Conservation (phyloP, 169 alveolate genomes). For the Cryptosporidium tyzzeri region DNA sequence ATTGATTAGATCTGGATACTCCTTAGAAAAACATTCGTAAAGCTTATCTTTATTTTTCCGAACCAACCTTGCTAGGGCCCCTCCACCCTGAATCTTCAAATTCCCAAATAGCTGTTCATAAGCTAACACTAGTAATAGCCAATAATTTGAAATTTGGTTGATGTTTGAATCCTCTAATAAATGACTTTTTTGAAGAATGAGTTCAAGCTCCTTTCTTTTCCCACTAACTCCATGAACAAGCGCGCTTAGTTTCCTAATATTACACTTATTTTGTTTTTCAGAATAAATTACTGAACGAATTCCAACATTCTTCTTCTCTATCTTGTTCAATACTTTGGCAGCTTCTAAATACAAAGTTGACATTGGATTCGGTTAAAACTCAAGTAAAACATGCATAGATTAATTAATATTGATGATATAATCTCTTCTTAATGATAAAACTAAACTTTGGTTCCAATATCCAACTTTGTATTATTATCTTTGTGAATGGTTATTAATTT, state of each 20-base stretch:
- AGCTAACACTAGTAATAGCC: constrained; percentile 36
- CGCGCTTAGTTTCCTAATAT: constrained; percentile 37
- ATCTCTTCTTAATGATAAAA: not conserved
- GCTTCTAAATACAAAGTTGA: constrained; percentile 57
- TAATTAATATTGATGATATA: not conserved
- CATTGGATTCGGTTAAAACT: not conserved
- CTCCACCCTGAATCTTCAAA: constrained; percentile 65
- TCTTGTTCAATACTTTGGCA: constrained; percentile 49
- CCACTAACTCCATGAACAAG: constrained; percentile 35
- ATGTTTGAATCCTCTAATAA: not conserved
- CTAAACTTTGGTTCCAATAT: not conserved
- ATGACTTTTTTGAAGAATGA: constrained; percentile 18
- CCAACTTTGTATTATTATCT: not conserved
- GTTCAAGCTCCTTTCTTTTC: constrained; percentile 39
- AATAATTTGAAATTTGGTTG: constrained; percentile 14
- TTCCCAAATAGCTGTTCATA: constrained; percentile 63
- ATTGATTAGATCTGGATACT: constrained; percentile 43
- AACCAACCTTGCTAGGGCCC: constrained; percentile 35
- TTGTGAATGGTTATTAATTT: not conserved
- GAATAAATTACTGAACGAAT: constrained; percentile 48
- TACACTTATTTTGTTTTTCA: constrained; percentile 14
- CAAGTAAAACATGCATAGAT: not conserved
- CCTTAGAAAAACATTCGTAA: constrained; percentile 9
- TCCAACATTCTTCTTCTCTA: constrained; percentile 35
- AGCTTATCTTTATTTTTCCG: constrained; percentile 54